Base-by-base conservation (phyloP, 495 filamentous ascomycete species). In the Aspergillus haitiensis region DNA sequence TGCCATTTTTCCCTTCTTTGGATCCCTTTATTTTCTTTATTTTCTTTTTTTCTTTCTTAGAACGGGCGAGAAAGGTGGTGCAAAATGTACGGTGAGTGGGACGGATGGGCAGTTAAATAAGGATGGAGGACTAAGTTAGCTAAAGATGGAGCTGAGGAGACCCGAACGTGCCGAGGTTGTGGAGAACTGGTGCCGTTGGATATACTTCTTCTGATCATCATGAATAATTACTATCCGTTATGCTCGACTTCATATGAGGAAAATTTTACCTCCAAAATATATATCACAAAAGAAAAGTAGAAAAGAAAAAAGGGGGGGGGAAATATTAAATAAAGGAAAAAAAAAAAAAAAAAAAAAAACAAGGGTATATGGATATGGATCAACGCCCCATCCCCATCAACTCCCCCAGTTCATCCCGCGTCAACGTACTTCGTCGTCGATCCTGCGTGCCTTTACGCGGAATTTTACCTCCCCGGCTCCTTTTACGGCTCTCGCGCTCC, bases 401-500 rank as follows among this genome's bases (percentile, higher is more conserved):
- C 47, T 84, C 83, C 55, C 88, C 85, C 48, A 91, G 64, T 63
- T 92, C 88, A 75, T 86, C 86, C n/a, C 81, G 84, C 21, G 84
- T 88, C 0, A 92, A 74, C 7, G 88, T 91, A 58, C 88, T 91
- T 45, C 88, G 73, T 64, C 88, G 75, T 52, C 88, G 77, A 48
- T 77, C 81, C 42, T 54, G 70, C 65, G 67, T 74, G 71, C 67
- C 71, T 76, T 68, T 75, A 64, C 67, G 77, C 40, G 67, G 69
- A 42, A 62, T 60, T 64, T 76, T 79, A 49, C 61, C 73, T 60
- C 64, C 65, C 33, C 65, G 78, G 67, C 73, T 83, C 72, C 69
- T 70, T 58, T 75, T 76, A 39, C 70, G 70, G n/a, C 71, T 73
- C 56, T 77, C 72, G 35, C 70, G 72, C 56, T 81, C 75, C 56